Conservation (phyloP, 78 protist genomes). For the Blattamonas nauphoetae region DNA sequence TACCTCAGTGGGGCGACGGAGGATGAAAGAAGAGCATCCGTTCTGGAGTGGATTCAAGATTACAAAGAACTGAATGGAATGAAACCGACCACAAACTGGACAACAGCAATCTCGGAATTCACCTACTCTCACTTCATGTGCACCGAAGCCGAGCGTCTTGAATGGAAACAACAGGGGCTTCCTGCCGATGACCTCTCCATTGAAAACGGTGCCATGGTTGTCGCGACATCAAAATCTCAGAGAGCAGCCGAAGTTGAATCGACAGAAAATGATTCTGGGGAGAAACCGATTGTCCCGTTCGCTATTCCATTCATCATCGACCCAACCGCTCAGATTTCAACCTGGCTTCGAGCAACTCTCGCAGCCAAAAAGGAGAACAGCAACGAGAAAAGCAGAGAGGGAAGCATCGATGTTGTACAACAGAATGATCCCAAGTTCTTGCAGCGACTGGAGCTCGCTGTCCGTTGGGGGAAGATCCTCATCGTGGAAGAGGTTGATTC, state of each 20-base stretch:
- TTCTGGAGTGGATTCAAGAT: neutral
- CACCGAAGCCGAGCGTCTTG: conserved; percentile 49
- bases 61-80: conserved; percentile 20
- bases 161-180: conserved; percentile 61
- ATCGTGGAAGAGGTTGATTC: conserved; percentile 44
- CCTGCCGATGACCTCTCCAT: conserved; percentile 56
- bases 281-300: neutral
- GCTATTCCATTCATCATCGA: conserved; percentile 60
- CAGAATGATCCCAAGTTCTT: conserved; percentile 40
- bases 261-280: neutral
- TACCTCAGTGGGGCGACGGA: neutral
- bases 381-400: neutral
- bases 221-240: neutral
- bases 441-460: conserved; percentile 66
- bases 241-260: neutral
- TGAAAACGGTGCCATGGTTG: conserved; percentile 63
- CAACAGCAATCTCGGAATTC: neutral
- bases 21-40: neutral
- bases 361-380: neutral
- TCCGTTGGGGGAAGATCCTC: conserved; percentile 81
- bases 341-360: conserved; percentile 41
- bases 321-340: conserved; percentile 55
- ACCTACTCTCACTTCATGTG: conserved; percentile 21
- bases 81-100: conserved; percentile 20
- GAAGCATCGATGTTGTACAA: neutral